These are phyloP conservation scores for Kuraishia borneana DNA, from an alignment of 805 yeast genomes.

Conservation along the genomic window DNA sequence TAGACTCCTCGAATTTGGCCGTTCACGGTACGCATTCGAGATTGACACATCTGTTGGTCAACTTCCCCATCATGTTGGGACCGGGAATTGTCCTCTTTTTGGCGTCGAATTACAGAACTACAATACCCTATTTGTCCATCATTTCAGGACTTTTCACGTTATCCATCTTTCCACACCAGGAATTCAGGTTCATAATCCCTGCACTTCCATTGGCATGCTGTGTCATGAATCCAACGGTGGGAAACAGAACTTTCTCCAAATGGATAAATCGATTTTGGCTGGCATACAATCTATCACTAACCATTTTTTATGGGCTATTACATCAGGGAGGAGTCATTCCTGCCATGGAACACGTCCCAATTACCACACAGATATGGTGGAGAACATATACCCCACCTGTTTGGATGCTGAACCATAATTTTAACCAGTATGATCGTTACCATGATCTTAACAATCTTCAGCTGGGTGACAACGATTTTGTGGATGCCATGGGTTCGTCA, in stretches of 20 bases:
- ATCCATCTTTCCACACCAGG: conserved; percentile 85
- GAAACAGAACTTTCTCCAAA: conserved; percentile 2
- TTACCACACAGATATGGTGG: conserved; percentile 69
- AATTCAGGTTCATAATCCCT: conserved; percentile 78
- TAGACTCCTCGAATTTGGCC: conserved; percentile 44
- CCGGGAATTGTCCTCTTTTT: conserved; percentile 34
- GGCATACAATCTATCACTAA: conserved; percentile 48
- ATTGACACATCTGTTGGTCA: conserved; percentile 63
- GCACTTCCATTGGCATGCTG: conserved; percentile 58
- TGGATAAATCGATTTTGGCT: conserved; percentile 35
- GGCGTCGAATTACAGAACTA: conserved; percentile 22
- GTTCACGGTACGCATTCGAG: conserved; percentile 78
- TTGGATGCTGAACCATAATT: conserved; percentile 48
- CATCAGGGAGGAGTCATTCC: conserved; percentile 91
- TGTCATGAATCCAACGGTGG: conserved; percentile 32
- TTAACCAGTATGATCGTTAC: too few species aligned
- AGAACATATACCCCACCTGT: conserved; percentile 89
- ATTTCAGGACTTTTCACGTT: conserved; percentile 50
- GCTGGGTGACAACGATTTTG: conserved; percentile 13
- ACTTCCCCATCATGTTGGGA: conserved; percentile 74
- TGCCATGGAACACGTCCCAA: conserved; percentile 33
- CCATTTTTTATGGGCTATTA: conserved; percentile 59
- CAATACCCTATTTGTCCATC: conserved; percentile 49
- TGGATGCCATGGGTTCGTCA: conserved; percentile 36
- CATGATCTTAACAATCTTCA: conserved; percentile 1